Evolutionary conservation across 139 green algal genomes (phyloP).

Genomic region (Tetraselmis chui): DNA sequence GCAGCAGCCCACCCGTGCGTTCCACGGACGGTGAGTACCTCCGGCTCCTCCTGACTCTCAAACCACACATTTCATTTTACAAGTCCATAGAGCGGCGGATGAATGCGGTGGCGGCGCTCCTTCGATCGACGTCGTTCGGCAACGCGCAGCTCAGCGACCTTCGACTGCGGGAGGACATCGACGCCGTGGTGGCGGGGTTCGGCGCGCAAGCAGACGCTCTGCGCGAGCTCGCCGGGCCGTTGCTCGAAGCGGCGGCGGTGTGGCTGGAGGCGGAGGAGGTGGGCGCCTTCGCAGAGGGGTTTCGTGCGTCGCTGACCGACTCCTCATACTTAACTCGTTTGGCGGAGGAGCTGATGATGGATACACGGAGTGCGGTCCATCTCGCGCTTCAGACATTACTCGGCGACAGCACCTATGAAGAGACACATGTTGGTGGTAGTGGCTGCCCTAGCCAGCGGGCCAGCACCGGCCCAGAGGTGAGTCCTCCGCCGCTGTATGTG

Average conservation of each 20-base stretch:
- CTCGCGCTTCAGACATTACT: too few relatives aligned
- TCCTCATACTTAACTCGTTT: too few relatives aligned
- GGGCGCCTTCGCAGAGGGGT: not conserved
- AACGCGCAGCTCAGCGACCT: too few relatives aligned
- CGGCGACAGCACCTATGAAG: too few relatives aligned
- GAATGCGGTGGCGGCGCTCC: not conserved
- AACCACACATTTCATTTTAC: not conserved
- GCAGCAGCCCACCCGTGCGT: not conserved
- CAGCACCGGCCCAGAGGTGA: too few relatives aligned
- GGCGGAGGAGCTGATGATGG: too few relatives aligned
- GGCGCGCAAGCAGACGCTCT: not conserved
- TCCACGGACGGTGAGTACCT: not conserved
- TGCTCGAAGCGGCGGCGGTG: not conserved
- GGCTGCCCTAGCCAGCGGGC: too few relatives aligned
- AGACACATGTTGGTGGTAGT: too few relatives aligned
- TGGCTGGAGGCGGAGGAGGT: not conserved
- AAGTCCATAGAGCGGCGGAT: not conserved
- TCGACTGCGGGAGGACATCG: not conserved
- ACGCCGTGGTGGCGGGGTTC: not conserved
- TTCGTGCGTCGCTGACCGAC: not conserved
- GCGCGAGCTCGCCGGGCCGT: not conserved
- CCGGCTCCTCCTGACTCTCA: not conserved
- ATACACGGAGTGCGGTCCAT: too few relatives aligned
- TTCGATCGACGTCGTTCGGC: not conserved
- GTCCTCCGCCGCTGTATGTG: too few relatives aligned